These are phyloP conservation scores for Backusella westeae DNA, from an alignment of 192 early-diverging fungal species.

Conservation along the genomic window DNA sequence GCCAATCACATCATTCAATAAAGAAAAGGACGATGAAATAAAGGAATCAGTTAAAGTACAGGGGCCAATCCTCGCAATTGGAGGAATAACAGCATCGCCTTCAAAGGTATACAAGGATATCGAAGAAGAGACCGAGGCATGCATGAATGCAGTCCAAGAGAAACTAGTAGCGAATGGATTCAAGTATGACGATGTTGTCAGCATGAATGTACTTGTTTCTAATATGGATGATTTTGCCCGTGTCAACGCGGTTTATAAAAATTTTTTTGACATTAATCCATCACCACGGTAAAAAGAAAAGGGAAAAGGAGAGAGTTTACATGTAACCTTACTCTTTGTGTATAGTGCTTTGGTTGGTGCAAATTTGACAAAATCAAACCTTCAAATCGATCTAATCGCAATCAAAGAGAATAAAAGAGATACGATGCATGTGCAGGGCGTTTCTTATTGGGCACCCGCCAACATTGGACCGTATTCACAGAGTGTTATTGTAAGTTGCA, in stretches of 20 bases:
- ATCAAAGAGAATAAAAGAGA: conserved; percentile 38
- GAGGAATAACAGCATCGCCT: conserved; percentile 40
- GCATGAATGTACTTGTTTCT: conserved; percentile 64
- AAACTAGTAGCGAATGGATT: conserved; percentile 28
- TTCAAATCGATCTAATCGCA: conserved; percentile 69
- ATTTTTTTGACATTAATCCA: conserved; percentile 71
- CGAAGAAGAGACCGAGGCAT: conserved; percentile 46
- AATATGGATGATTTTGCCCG: conserved; percentile 64
- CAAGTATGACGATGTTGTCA: conserved; percentile 55
- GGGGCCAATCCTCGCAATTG: conserved; percentile 29
- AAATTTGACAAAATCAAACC: conserved; percentile 34
- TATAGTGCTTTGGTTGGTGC: conserved; percentile 63
- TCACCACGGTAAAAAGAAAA: conserved; percentile 54
- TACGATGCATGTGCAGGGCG: conserved; percentile 78
- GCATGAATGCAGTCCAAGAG: conserved; percentile 43
- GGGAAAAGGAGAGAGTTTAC: not conserved
- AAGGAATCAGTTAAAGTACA: not conserved
- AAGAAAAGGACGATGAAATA: not conserved
- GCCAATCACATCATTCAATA: not conserved
- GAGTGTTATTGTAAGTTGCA: conserved; percentile 51
- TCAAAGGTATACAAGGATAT: conserved; percentile 24
- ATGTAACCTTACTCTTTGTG: not conserved
- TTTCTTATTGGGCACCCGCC: conserved; percentile 89
- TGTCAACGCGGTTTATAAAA: conserved; percentile 65
- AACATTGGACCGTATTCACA: conserved; percentile 89